Conservation (phyloP, 139 green algal species). For the Spirogloea muscicola region DNA sequence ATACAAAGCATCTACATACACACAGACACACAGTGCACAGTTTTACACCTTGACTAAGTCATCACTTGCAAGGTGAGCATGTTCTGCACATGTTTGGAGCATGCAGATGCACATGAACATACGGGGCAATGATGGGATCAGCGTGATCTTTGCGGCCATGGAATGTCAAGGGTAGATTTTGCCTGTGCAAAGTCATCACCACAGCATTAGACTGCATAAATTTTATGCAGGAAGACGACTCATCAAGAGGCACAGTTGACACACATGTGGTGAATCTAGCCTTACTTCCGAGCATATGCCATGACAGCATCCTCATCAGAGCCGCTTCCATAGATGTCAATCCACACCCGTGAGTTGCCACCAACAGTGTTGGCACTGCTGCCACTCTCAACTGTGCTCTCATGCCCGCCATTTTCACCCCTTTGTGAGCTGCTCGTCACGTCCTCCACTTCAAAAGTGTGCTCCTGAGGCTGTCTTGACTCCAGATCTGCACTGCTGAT, state of each 20-base stretch:
- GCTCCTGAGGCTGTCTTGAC: background rate
- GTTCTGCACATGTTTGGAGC: no score
- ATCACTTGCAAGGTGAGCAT: no score
- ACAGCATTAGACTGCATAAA: no score
- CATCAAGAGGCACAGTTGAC: no score
- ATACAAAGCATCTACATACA: no score
- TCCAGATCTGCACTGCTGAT: background rate
- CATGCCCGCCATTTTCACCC: background rate
- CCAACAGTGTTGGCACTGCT: background rate
- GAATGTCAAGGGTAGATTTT: slow-evolving; percentile 51
- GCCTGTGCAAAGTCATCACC: no score
- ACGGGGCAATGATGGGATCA: no score
- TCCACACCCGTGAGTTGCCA: slow-evolving; percentile 1
- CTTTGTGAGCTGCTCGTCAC: background rate
- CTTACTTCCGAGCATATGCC: slow-evolving; percentile 49
- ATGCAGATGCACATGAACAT: no score
- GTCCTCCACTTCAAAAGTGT: background rate
- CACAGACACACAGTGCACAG: no score
- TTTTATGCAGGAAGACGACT: no score
- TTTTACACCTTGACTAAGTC: no score
- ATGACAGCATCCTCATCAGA: slow-evolving; percentile 75
- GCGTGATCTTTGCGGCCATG: slow-evolving; percentile 82
- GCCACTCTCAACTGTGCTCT: slow-evolving; percentile 1
- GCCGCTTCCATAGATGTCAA: slow-evolving; percentile 86
- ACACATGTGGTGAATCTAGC: no score